Evolutionary conservation across 2,329 filamentous ascomycete species (phyloP).

Genomic region (Ilyonectria destructans): DNA sequence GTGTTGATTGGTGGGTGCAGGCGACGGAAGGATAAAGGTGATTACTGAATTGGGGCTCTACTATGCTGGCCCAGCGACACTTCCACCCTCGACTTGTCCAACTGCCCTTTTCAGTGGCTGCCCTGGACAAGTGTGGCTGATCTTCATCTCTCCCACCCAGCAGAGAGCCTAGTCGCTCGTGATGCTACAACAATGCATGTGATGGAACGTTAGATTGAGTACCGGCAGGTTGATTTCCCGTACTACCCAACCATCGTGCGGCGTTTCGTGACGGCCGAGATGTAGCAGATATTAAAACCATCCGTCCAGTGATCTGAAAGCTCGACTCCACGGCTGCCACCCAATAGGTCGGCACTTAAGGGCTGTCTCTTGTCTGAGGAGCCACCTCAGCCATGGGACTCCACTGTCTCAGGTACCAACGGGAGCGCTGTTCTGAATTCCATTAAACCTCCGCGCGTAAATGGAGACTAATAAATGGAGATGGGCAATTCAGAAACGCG

Average conservation of each 20-base stretch:
- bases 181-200: constrained; percentile 19
- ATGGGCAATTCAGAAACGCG: constrained; percentile 10
- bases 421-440: constrained; percentile 21
- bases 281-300: constrained; percentile 8
- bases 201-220: constrained; percentile 8
- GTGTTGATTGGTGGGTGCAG: constrained; percentile 32
- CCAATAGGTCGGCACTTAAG: constrained; percentile 15
- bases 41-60: constrained; percentile 18
- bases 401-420: constrained; percentile 48
- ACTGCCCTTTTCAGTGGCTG: constrained; percentile 38
- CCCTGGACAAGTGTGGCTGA: constrained; percentile 37
- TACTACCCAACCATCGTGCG: constrained; percentile 9
- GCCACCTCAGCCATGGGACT: constrained; percentile 23
- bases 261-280: constrained; percentile 6
- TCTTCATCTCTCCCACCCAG: constrained; percentile 41
- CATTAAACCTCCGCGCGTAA: constrained; percentile 30
- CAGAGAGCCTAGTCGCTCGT: constrained; percentile 4
- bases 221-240: constrained; percentile 6
- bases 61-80: neutral
- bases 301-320: constrained; percentile 1
- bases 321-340: neutral
- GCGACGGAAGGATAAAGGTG: constrained; percentile 26
- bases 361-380: constrained; percentile 1
- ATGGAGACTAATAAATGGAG: constrained; percentile 23
- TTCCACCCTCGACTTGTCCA: constrained; percentile 18